These are phyloP conservation scores for Colletotrichum sidae DNA, from an alignment of 2,329 filamentous ascomycete genomes.

Conservation along the genomic window DNA sequence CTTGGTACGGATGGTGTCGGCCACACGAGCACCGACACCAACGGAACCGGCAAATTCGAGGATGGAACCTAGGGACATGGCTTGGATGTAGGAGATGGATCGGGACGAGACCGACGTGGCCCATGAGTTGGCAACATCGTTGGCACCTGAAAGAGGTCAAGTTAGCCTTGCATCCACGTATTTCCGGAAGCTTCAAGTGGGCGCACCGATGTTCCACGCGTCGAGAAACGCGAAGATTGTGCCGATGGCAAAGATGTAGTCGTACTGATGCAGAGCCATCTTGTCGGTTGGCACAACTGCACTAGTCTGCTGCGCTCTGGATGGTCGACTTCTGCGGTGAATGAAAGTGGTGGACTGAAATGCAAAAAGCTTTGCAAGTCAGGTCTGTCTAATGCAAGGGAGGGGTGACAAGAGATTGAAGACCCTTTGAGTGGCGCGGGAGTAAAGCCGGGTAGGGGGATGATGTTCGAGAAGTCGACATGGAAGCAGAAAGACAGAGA, in stretches of 20 bases:
- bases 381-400: neutral
- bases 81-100: slow-evolving; percentile 65
- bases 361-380: neutral
- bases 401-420: slow-evolving; percentile 12
- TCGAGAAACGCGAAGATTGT: slow-evolving; percentile 75
- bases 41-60: slow-evolving; percentile 63
- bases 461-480: slow-evolving; percentile 32
- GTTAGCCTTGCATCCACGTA: neutral
- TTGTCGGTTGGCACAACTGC: slow-evolving; percentile 5
- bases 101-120: slow-evolving; percentile 71
- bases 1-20: slow-evolving; percentile 59
- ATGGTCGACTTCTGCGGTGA: neutral
- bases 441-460: slow-evolving; percentile 23
- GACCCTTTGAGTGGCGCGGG: slow-evolving; percentile 20
- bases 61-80: slow-evolving; percentile 57
- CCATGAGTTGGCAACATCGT: slow-evolving; percentile 74
- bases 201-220: slow-evolving; percentile 72
- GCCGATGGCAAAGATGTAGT: slow-evolving; percentile 73
- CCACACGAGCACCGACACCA: slow-evolving; percentile 58
- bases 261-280: slow-evolving; percentile 61
- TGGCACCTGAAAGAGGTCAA: slow-evolving; percentile 36
- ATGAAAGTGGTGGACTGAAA: slow-evolving; percentile 8
- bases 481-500: slow-evolving; percentile 4
- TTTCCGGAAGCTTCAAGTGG: neutral
- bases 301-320: neutral